phyloP scores from a whole-genome alignment of 176 grass and related monocot species.

The Oryza rufipogon region DNA sequence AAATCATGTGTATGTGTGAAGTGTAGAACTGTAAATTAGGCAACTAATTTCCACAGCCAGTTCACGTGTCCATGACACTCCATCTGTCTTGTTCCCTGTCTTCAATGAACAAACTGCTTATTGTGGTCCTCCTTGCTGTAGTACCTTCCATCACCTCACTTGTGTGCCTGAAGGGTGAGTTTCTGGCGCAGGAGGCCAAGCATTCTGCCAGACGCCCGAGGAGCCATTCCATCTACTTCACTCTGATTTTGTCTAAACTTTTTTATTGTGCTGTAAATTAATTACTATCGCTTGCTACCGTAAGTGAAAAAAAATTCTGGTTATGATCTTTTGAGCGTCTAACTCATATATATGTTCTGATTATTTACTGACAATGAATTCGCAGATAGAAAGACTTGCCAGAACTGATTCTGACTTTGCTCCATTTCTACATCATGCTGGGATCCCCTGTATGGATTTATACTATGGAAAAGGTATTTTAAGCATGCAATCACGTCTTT shows the following conservation, averaged over 20 bases:
- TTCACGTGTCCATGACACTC: background rate
- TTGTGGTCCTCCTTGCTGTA: background rate
- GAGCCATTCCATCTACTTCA: background rate
- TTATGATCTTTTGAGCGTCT: background rate
- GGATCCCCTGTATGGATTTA: slow-evolving; percentile 83
- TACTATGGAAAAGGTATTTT: slow-evolving; percentile 91
- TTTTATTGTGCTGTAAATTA: background rate
- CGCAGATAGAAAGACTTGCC: slow-evolving; percentile 92
- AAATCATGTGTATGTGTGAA: background rate
- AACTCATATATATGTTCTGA: background rate
- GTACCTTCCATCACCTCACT: background rate
- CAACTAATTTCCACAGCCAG: background rate
- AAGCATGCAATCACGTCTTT: background rate
- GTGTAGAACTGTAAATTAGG: background rate
- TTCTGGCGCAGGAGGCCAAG: background rate
- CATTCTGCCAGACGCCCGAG: background rate
- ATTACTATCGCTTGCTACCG: background rate
- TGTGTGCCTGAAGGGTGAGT: too few relatives aligned
- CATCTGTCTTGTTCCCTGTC: background rate
- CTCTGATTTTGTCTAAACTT: background rate
- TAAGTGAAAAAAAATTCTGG: background rate
- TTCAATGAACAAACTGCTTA: background rate
- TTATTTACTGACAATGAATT: background rate
- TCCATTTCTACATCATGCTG: slow-evolving; percentile 90
- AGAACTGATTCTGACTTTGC: slow-evolving; percentile 97